Conservation (phyloP, 768 basidiomycete genomes). For the Termitomyces heimii region DNA sequence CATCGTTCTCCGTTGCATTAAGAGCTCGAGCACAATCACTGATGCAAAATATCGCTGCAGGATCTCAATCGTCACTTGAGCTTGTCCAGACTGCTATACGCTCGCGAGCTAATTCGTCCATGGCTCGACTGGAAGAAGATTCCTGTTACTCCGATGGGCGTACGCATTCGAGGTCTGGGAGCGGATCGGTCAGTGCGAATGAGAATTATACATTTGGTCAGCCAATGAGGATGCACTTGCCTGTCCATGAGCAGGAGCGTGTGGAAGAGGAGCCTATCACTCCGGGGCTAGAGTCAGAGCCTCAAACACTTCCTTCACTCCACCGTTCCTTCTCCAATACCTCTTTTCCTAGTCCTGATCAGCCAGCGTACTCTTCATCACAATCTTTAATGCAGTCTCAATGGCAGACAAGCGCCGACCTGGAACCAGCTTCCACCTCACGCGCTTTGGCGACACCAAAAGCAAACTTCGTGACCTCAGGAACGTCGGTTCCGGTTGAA, state of each 20-base stretch:
- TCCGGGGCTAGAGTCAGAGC: neutral
- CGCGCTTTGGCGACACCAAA: neutral
- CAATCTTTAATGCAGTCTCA: neutral
- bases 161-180: constrained; percentile 45
- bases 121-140: constrained; percentile 61
- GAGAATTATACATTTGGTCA: constrained; percentile 79
- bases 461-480: constrained; percentile 9
- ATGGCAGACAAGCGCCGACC: neutral
- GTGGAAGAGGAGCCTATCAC: constrained; percentile 13
- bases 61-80: constrained; percentile 56
- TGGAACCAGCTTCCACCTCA: constrained; percentile 1
- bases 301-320: constrained; percentile 12
- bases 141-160: constrained; percentile 27
- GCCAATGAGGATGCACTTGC: constrained; percentile 37
- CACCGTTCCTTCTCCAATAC: constrained; percentile 11
- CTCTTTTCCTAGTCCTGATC: constrained; percentile 6
- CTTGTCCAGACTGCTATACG: constrained; percentile 42
- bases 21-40: constrained; percentile 64
- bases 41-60: constrained; percentile 57
- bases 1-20: constrained; percentile 39
- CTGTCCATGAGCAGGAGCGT: constrained; percentile 18
- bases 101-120: constrained; percentile 60
- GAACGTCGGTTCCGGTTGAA: constrained; percentile 17
- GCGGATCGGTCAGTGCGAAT: constrained; percentile 40
- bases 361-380: neutral